phyloP scores from a whole-genome alignment of 352 stramenopile genomes.

The Globisporangium nunn region DNA sequence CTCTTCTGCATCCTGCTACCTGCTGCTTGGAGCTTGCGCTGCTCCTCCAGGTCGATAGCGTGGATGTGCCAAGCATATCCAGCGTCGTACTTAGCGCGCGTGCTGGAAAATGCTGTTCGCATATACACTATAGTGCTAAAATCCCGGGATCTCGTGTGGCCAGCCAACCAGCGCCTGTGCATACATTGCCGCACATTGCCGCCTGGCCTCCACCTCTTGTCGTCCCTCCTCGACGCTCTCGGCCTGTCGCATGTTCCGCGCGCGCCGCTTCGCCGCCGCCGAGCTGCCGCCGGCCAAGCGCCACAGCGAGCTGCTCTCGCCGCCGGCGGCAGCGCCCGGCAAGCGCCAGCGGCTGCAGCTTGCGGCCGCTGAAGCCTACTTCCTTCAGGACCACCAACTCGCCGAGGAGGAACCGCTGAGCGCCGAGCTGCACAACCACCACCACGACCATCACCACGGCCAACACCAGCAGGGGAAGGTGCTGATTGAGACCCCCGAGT shows the following conservation, averaged over 20 bases:
- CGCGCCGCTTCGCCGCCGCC: slow-evolving; percentile 39
- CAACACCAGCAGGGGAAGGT: slow-evolving; percentile 17
- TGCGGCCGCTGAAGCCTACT: slow-evolving; percentile 9
- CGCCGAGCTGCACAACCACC: slow-evolving; percentile 1
- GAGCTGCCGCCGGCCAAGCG: slow-evolving; percentile 63
- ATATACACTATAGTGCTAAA: too few species aligned
- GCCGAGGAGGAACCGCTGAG: not conserved
- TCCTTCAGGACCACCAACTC: not conserved
- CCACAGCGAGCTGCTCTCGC: slow-evolving; percentile 32
- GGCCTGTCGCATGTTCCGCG: slow-evolving; percentile 46
- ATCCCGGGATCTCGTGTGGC: too few species aligned
- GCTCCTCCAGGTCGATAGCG: too few species aligned
- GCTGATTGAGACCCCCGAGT: slow-evolving; percentile 47
- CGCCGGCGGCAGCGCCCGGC: slow-evolving; percentile 17
- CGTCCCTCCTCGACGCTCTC: too few species aligned
- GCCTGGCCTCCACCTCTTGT: too few species aligned
- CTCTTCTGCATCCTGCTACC: too few species aligned
- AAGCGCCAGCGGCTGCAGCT: slow-evolving; percentile 59
- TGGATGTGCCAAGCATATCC: too few species aligned
- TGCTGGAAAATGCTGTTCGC: too few species aligned
- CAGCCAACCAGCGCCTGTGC: too few species aligned
- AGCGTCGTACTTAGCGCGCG: too few species aligned
- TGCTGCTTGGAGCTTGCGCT: too few species aligned
- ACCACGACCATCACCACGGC: not conserved
- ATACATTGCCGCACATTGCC: too few species aligned